Evolutionary conservation across 2,329 filamentous ascomycete genomes (phyloP).

Genomic region (Trichoderma sp.): DNA sequence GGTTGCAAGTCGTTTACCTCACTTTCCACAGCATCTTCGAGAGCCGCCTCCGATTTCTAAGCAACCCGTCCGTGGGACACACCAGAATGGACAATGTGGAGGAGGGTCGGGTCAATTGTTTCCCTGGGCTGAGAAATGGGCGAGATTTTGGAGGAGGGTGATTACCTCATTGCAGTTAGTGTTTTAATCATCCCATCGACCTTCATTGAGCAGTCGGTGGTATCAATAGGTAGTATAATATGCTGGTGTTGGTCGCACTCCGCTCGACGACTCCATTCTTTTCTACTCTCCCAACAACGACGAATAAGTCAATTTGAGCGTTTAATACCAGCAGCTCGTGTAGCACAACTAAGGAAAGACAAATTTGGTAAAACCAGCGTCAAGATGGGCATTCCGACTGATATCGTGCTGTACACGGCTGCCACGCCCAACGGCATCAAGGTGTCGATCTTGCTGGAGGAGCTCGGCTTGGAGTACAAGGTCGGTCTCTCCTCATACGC

Average conservation of each 20-base stretch:
- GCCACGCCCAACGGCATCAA: slow-evolving; percentile 91
- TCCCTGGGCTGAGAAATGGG: too few species aligned
- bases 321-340: not conserved
- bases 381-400: slow-evolving; percentile 46
- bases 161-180: too few species aligned
- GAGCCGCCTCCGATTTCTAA: too few species aligned
- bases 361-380: slow-evolving; percentile 30
- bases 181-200: too few species aligned
- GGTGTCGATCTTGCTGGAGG: slow-evolving; percentile 82
- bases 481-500: slow-evolving; percentile 39
- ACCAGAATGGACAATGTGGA: too few species aligned
- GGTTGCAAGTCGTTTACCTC: too few species aligned
- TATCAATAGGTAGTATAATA: too few species aligned
- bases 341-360: slow-evolving; percentile 34
- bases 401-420: slow-evolving; percentile 80
- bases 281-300: not conserved
- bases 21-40: too few species aligned
- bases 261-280: not conserved
- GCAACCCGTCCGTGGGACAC: too few species aligned
- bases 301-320: not conserved
- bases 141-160: too few species aligned
- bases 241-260: not conserved
- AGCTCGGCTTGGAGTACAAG: slow-evolving; percentile 81
- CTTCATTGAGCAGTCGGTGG: too few species aligned
- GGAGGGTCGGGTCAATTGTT: too few species aligned